Evolutionary conservation across 2,329 filamentous ascomycete species (phyloP).

Genomic region (Fusarium fracticaudum): DNA sequence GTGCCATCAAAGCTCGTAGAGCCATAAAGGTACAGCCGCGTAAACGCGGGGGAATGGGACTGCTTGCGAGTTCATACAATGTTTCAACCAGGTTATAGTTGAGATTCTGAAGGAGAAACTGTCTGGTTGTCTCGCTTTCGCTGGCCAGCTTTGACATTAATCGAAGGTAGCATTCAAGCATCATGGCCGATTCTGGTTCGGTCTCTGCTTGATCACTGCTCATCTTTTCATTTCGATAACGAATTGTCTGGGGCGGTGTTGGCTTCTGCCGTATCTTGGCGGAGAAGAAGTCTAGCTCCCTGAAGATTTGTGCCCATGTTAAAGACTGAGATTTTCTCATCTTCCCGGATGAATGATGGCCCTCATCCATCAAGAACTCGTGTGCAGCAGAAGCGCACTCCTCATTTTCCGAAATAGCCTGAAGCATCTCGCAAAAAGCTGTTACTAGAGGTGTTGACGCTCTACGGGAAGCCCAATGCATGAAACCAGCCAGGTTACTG

Average conservation of each 20-base stretch:
- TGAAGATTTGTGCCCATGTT: slow-evolving; percentile 93
- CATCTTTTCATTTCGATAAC: slow-evolving; percentile 68
- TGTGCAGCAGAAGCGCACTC: slow-evolving; percentile 87
- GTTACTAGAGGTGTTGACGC: slow-evolving; percentile 96
- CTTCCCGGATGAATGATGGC: slow-evolving; percentile 76
- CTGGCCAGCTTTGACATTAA: slow-evolving; percentile 84
- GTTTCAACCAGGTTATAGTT: slow-evolving; percentile 76
- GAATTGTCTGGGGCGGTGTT: slow-evolving; percentile 49
- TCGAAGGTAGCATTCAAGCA: slow-evolving; percentile 93
- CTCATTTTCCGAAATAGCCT: slow-evolving; percentile 84
- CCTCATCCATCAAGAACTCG: slow-evolving; percentile 88
- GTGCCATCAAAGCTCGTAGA: slow-evolving; percentile 77
- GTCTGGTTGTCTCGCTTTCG: slow-evolving; percentile 76
- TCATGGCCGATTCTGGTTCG: slow-evolving; percentile 93
- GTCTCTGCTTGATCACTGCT: slow-evolving; percentile 75
- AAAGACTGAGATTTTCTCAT: slow-evolving; percentile 85
- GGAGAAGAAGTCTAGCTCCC: slow-evolving; percentile 86
- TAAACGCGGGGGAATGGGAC: slow-evolving; percentile 78
- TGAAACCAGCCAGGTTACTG: slow-evolving; percentile 91
- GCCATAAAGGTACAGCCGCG: slow-evolving; percentile 86
- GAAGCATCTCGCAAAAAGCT: slow-evolving; percentile 96
- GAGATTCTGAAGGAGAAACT: slow-evolving; percentile 75
- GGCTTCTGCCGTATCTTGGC: slow-evolving; percentile 80
- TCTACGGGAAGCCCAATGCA: slow-evolving; percentile 95
- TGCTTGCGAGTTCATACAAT: slow-evolving; percentile 81